Evolutionary conservation across 176 grass and related monocot genomes (phyloP), one percentile per base, ranked within the genome.

Genomic region (sorghum (Sorghum bicolor)): DNA sequence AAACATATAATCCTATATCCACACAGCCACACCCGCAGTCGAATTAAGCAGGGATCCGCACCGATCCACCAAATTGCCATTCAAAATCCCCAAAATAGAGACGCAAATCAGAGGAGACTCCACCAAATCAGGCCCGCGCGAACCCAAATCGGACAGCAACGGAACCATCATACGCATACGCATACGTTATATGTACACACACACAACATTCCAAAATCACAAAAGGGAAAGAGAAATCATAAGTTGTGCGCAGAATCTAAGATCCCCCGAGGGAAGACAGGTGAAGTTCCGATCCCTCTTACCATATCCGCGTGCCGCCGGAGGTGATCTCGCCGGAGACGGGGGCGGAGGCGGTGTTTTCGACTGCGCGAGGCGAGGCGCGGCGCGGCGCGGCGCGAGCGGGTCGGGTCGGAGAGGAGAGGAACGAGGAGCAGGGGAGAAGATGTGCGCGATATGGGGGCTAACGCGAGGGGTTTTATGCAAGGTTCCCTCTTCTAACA

Each of bases 281-380:
- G 50, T 20, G 22, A 5, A 25, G 24, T 62, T 6, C 12, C 11
- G 57, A 5, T 36, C 57, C 25, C 30, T 5, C 77, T 85, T 64
- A 89, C 87, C 87, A 89, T 89, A 20, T 8, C 16, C 6, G 86
- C 80, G 58, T 43, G 55, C 15, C 62, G 37, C n/a, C 17, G 45
- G 36, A 4, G 38, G 20, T 17, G 70, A 80, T 32, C 63, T 70
- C 70, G 62, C 50, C 64, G 71, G 64, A 62, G 70, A 70, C 17
- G 77, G 31, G 24, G 50, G 30, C 32, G 80, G 39, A 16, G 67
- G 47, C 12, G 63, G 38, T 31, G 68, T 17, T n/a, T n/a, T n/a
- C 30, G 33, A 8, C 1, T 25, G 2, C 19, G 4, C 26, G 44
- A 15, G 34, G 0, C 12, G 81, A n/a, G 70, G 70, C 41, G 40